phyloP scores from a whole-genome alignment of 257 asterid genomes.

The Perilla frutescens region DNA sequence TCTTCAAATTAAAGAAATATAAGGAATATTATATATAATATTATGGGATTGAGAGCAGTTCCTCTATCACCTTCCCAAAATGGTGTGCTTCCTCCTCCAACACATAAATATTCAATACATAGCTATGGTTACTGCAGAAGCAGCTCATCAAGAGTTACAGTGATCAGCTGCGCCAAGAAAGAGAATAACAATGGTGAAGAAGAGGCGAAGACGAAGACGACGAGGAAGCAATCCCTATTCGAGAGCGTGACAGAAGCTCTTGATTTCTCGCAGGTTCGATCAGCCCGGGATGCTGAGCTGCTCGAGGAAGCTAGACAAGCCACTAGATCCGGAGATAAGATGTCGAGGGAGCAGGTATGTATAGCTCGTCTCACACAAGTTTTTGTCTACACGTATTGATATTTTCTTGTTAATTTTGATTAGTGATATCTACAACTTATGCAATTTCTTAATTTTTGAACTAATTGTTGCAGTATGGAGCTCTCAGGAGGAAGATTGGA shows the following conservation, averaged over 20 bases:
- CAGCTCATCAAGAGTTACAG: slow-evolving; percentile 33
- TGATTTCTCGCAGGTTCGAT: slow-evolving; percentile 86
- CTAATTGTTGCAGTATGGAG: slow-evolving; percentile 68
- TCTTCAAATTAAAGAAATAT: no score
- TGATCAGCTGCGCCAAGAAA: slow-evolving; percentile 53
- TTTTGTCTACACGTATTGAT: no score
- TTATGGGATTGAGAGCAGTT: slow-evolving; percentile 64
- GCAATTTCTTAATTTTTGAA: not conserved
- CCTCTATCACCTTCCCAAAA: slow-evolving; percentile 60
- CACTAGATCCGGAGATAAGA: slow-evolving; percentile 72
- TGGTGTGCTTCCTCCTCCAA: slow-evolving; percentile 40
- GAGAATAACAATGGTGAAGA: slow-evolving; percentile 31
- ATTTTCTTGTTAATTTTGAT: no score
- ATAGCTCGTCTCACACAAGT: no score
- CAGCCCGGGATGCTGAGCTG: slow-evolving; percentile 75
- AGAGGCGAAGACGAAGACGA: slow-evolving; percentile 29
- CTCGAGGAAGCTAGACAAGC: slow-evolving; percentile 73
- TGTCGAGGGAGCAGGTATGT: slow-evolving; percentile 80
- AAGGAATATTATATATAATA: no score
- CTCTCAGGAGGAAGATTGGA: slow-evolving; percentile 96
- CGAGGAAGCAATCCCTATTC: slow-evolving; percentile 64
- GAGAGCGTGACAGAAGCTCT: slow-evolving; percentile 78
- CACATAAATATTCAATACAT: slow-evolving; percentile 20
- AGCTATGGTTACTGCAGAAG: slow-evolving; percentile 26
- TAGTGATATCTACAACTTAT: not conserved